Evolutionary conservation across 345 rosid species (phyloP).

Genomic region (Dovyalis caffra): DNA sequence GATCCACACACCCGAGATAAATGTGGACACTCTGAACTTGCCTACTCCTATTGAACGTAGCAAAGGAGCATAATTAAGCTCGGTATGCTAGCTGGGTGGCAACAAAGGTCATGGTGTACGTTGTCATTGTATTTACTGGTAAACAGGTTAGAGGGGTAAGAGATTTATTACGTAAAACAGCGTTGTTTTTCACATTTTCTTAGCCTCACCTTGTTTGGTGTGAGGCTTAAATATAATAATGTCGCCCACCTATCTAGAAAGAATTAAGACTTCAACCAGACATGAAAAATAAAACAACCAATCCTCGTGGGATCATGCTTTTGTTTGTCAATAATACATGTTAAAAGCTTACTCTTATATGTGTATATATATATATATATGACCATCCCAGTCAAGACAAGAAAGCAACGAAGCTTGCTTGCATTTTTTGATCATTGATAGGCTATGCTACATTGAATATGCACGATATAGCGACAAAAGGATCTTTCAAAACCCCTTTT

Average conservation of each 20-base stretch:
- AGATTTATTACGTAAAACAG: not conserved
- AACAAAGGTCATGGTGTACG: no score
- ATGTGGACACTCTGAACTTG: not conserved
- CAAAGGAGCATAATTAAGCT: not conserved
- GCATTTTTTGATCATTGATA: not conserved
- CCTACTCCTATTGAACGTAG: not conserved
- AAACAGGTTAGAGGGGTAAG: not conserved
- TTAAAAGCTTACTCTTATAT: not conserved
- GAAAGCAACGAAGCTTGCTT: not conserved
- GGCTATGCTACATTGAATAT: not conserved
- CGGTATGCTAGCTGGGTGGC: not conserved
- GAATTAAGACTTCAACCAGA: not conserved
- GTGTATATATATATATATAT: no score
- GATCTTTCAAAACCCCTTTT: not conserved
- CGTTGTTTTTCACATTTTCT: not conserved
- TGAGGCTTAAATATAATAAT: not conserved
- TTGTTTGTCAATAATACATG: not conserved
- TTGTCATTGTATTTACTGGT: no score
- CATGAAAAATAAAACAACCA: not conserved
- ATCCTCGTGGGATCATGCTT: not conserved
- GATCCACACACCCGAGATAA: not conserved
- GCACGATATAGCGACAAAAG: not conserved
- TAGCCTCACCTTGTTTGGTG: not conserved
- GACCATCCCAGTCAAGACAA: not conserved
- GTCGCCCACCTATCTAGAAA: not conserved